Conservation (phyloP, 1,139 yeast species). For the Magnusiomyces ingens region DNA sequence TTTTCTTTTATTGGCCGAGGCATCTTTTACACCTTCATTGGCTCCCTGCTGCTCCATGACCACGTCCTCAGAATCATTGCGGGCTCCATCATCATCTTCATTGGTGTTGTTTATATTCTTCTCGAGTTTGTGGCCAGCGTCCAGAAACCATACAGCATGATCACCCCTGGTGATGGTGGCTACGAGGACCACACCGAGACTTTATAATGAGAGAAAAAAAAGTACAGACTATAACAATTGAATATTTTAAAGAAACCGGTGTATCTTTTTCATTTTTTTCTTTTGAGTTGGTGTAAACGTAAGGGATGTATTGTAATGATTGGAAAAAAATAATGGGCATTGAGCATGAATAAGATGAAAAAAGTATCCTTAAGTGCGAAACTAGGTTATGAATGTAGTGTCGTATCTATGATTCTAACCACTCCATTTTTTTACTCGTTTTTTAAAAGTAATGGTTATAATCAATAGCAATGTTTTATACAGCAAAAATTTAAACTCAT, state of each 20-base stretch:
- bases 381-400: no score
- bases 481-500: no score
- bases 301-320: no score
- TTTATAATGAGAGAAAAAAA: background rate
- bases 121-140: slow-evolving; percentile 67
- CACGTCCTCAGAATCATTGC: slow-evolving; percentile 50
- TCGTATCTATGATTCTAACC: no score
- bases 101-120: slow-evolving; percentile 53
- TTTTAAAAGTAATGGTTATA: no score
- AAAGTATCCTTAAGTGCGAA: no score
- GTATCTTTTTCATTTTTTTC: background rate
- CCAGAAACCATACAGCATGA: slow-evolving; percentile 69
- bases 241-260: slow-evolving; percentile 1
- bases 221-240: background rate
- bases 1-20: slow-evolving; percentile 86
- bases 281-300: no score
- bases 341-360: no score
- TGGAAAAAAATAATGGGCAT: no score
- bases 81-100: slow-evolving; percentile 47
- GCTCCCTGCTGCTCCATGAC: slow-evolving; percentile 55
- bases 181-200: slow-evolving; percentile 3
- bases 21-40: slow-evolving; percentile 59
- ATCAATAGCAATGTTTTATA: no score
- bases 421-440: no score
- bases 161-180: background rate